Conservation (phyloP, 345 rosid genomes). For the Reutealis trisperma region DNA sequence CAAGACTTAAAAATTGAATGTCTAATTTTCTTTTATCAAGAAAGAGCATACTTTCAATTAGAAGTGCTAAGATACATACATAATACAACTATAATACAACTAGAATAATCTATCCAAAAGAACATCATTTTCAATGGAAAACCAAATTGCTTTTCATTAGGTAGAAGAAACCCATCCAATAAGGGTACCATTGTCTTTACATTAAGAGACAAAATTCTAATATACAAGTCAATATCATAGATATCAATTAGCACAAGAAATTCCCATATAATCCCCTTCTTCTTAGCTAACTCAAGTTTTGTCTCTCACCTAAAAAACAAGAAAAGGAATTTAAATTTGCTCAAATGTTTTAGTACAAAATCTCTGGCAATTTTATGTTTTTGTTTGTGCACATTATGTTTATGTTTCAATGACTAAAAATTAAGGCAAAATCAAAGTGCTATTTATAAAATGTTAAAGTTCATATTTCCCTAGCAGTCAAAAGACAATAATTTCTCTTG, state of each 20-base stretch:
- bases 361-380: background rate
- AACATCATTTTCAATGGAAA: constrained; percentile 1
- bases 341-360: background rate
- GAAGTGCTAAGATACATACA: background rate
- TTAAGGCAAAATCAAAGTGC: background rate
- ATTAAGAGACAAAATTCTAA: background rate
- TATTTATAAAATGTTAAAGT: background rate
- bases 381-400: background rate
- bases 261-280: background rate
- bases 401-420: background rate
- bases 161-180: background rate
- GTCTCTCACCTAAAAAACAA: background rate
- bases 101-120: background rate
- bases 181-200: background rate
- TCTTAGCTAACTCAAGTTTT: background rate
- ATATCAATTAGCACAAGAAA: background rate
- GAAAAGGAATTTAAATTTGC: background rate
- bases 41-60: background rate
- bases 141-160: background rate
- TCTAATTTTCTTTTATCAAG: background rate
- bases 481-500: background rate
- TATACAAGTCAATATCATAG: background rate
- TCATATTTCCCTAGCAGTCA: background rate
- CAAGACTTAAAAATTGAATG: background rate
- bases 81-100: background rate